Percentiles rank a stretch among this genome's conserved stretches.
phyloP scores from a whole-genome alignment of 305 asterid species.

The Fraxinus greggii region DNA sequence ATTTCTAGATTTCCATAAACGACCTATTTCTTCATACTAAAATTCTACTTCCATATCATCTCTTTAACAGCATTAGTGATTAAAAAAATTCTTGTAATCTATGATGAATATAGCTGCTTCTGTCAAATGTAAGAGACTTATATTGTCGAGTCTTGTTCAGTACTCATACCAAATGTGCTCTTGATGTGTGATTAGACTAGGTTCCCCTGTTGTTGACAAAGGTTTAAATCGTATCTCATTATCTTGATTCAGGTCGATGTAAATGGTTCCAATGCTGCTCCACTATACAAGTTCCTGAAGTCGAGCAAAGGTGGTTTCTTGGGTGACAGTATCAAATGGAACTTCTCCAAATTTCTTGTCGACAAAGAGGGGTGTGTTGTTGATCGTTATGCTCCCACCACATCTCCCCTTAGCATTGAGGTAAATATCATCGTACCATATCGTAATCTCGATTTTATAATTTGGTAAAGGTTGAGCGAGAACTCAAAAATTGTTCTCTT shows the following conservation, averaged over 20 bases:
- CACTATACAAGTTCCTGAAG: constrained; percentile 75
- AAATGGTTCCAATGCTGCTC: constrained; percentile 73
- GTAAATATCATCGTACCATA: constrained; percentile 29
- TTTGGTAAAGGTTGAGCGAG: neutral
- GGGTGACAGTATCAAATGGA: constrained; percentile 80
- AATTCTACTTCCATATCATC: neutral
- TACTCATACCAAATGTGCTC: neutral
- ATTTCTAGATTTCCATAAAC: neutral
- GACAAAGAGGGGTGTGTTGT: constrained; percentile 76
- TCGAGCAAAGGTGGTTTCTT: constrained; percentile 73
- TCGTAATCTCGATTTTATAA: neutral
- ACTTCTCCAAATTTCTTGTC: constrained; percentile 70
- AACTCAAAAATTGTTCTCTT: neutral
- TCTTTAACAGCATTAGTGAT: neutral
- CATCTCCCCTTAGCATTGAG: constrained; percentile 89
- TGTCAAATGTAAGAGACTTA: neutral
- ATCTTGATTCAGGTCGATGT: constrained; percentile 62
- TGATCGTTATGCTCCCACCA: constrained; percentile 91
- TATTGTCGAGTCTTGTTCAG: neutral
- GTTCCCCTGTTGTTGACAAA: neutral
- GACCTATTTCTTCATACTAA: neutral
- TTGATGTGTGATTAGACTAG: neutral
- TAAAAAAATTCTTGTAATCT: neutral
- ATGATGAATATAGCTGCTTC: neutral
- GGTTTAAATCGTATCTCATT: neutral